These are phyloP conservation scores for Starmerella davenportii DNA, from an alignment of 805 yeast genomes.

Conservation along the genomic window DNA sequence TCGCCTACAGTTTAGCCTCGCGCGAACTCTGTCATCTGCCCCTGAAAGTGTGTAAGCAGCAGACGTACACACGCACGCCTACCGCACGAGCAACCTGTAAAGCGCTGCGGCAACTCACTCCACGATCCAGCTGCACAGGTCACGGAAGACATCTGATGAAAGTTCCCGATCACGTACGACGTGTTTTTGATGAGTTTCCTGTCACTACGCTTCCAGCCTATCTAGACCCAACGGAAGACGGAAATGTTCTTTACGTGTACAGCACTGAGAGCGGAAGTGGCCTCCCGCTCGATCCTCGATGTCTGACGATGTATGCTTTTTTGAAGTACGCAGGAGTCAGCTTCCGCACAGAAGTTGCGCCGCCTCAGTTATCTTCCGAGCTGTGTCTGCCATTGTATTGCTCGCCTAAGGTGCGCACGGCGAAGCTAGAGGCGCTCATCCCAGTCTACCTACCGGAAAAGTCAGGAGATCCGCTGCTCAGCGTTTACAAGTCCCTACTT, in stretches of 20 bases:
- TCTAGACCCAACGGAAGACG: neutral
- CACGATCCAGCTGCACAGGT: neutral
- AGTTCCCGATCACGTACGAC: constrained; percentile 19
- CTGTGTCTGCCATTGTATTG: neutral
- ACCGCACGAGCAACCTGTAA: neutral
- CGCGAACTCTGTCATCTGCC: too few relatives aligned
- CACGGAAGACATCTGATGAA: too few relatives aligned
- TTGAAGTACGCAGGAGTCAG: constrained; percentile 4
- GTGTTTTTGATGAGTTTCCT: constrained; percentile 22
- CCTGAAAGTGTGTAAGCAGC: neutral
- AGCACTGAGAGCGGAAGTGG: constrained; percentile 10
- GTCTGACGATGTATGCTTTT: constrained; percentile 16
- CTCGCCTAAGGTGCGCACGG: neutral
- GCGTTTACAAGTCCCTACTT: constrained; percentile 5
- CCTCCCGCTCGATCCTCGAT: constrained; percentile 20
- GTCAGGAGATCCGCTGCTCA: constrained; percentile 2
- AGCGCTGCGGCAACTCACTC: neutral
- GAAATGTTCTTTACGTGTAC: constrained; percentile 14
- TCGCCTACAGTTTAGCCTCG: neutral
- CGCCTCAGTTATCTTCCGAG: neutral
- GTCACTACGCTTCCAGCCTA: constrained; percentile 12
- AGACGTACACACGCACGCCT: neutral
- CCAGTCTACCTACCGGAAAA: constrained; percentile 3
- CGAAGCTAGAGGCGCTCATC: constrained; percentile 6
- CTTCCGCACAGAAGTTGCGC: neutral